phyloP scores from a whole-genome alignment of 352 stramenopile genomes.

The Pythium insidiosum region DNA sequence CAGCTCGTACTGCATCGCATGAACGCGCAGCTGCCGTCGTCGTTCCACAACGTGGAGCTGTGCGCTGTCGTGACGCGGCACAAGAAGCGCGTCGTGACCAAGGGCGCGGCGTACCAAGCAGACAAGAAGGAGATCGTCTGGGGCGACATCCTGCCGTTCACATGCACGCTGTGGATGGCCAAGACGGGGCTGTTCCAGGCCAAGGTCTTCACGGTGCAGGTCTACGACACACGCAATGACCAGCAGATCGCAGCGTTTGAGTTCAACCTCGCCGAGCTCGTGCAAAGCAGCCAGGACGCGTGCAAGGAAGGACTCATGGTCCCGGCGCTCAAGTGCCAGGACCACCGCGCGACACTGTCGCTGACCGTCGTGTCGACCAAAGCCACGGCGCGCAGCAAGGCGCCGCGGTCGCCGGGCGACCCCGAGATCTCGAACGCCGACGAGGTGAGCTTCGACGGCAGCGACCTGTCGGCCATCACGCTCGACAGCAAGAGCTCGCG shows the following conservation, averaged over 20 bases:
- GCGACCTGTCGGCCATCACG: slow-evolving; percentile 55
- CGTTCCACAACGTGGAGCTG: slow-evolving; percentile 40
- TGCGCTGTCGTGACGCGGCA: slow-evolving; percentile 56
- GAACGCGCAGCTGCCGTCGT: slow-evolving; percentile 35
- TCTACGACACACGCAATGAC: slow-evolving; percentile 52
- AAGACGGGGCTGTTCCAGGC: slow-evolving; percentile 64
- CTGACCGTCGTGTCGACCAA: slow-evolving; percentile 46
- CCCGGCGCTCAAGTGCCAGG: slow-evolving; percentile 48
- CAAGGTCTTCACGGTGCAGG: slow-evolving; percentile 59
- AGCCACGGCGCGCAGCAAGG: slow-evolving; percentile 23
- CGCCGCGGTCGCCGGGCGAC: slow-evolving; percentile 1
- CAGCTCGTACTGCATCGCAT: slow-evolving; percentile 63
- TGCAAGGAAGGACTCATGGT: slow-evolving; percentile 58
- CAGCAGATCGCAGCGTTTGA: slow-evolving; percentile 50
- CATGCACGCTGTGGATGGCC: slow-evolving; percentile 64
- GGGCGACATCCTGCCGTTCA: slow-evolving; percentile 70
- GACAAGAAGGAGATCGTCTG: slow-evolving; percentile 54
- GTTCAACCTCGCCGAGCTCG: slow-evolving; percentile 58
- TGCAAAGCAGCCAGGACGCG: slow-evolving; percentile 50
- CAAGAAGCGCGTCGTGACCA: slow-evolving; percentile 63
- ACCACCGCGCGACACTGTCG: slow-evolving; percentile 52
- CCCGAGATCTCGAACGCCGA: slow-evolving; percentile 20
- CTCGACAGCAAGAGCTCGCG: slow-evolving; percentile 45
- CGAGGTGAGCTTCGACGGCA: slow-evolving; percentile 46
- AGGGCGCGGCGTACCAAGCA: slow-evolving; percentile 35